Base-by-base conservation (phyloP, 2,329 filamentous ascomycete species). In the Penicillium sp. region DNA sequence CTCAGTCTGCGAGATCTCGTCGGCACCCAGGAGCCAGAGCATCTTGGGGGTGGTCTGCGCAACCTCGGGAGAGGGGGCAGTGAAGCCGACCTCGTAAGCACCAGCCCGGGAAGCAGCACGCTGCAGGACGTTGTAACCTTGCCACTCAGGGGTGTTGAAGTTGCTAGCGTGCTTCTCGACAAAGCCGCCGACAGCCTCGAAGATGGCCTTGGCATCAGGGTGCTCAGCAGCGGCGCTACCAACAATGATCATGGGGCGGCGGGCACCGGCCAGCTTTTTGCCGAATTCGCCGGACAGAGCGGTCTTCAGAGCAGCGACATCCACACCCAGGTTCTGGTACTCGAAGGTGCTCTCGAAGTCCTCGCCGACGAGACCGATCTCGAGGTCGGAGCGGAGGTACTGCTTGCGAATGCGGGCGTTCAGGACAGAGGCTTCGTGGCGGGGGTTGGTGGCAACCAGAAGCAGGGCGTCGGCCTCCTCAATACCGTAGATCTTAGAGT, bases 321-420 rank as follows among this genome's bases (percentile, higher is more conserved):
- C 91, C 55, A 84, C 82, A 68, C 95, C 95, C 43, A 98, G 86
- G 74, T 97, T 92, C 79, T 96, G 89, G 73, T 94, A 96, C 71
- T 97, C 93, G 73, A 98, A 99, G 35, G 93, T 99, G 59, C 93
- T 96, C 52, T 96, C 88, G 78, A 94, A 99, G 42, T 88, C 81
- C 81, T 97, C 91, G 66, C 95, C 95, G 68, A 99, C 89, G 61
- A 97, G 87, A 66, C 90, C 95, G 71, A 99, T 87, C 77, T 98
- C 90, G 26, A 99, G 87, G 70, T 98, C 93, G 38, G 95, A 97
- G 69, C 93, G 89, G 69, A 99, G 84, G 91, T 94, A 99, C 79
- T 97, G 93, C 84, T 99, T 99, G 73, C 95, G 87, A 75, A 99
- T 99, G 68, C 95, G 91, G 66, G 94, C 93, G 74, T 99, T 99